These are phyloP conservation scores for Phyllostachys edulis DNA, from an alignment of 176 grass and related monocot species.

Conservation along the genomic window DNA sequence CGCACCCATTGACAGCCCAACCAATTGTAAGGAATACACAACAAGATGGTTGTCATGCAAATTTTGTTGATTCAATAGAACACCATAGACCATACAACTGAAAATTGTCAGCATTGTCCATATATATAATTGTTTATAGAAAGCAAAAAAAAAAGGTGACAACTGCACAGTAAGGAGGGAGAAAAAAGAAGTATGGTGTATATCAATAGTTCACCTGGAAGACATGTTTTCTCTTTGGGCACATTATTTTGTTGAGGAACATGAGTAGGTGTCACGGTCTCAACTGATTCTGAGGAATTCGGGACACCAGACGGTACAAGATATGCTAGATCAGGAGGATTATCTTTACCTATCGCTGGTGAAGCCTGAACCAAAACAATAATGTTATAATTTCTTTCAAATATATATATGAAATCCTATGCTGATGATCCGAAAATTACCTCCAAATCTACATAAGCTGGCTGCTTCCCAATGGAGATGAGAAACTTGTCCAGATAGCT, in stretches of 20 bases:
- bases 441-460: conserved; percentile 87
- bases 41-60: not conserved
- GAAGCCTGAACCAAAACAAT: conserved; percentile 56
- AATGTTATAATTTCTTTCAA: conserved; percentile 19
- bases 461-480: conserved; percentile 73
- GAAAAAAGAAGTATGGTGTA: conserved; percentile 11
- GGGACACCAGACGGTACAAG: conserved; percentile 59
- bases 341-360: conserved; percentile 81
- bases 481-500: conserved; percentile 91
- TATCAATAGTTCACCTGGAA: conserved; percentile 43
- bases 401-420: conserved; percentile 11
- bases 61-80: conserved; percentile 24
- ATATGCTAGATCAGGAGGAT: conserved; percentile 79
- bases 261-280: conserved; percentile 40
- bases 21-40: not conserved
- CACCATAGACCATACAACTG: not conserved
- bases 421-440: conserved; percentile 43
- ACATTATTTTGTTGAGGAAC: conserved; percentile 40
- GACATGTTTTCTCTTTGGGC: conserved; percentile 48
- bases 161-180: not conserved
- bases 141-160: conserved; percentile 5
- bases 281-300: conserved; percentile 41
- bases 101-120: not conserved
- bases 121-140: not conserved
- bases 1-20: not conserved